Evolutionary conservation across 495 filamentous ascomycete species (phyloP), one percentile per base, ranked within the genome.

Genomic region (Aspergillus asperescens): DNA sequence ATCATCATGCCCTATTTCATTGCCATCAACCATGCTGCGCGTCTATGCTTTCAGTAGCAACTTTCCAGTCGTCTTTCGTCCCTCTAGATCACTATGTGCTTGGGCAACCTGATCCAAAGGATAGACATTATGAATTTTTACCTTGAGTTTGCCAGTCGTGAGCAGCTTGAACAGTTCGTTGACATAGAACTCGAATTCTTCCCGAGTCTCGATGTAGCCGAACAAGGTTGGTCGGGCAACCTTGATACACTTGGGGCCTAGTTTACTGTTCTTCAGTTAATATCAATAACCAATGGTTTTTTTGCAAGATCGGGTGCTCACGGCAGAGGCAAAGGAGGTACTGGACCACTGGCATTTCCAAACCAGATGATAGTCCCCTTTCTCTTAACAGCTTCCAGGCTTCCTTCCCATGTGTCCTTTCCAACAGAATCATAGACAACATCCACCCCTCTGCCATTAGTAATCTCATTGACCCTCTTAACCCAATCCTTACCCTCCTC

Each of bases 351-450:
- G 18, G 92, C 87, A 71, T 95, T 96, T 27, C 93, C 93, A 74
- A 92, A 97, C 59, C 78, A 84, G 20, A 89, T 77, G 53, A 98
- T 63, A n/a, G 77, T 85, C 22, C 93, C 93, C 72, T 95, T 95
- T 59, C 85, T 72, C 60, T 81, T 86, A 16, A 94, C 70, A 54
- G 81, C 82, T 49, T 90, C 85, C 61, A 98, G 64, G 66, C 86
- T 86, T 24, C 80, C 72, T 53, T 96, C 90, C 75, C 95, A 96
- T 0, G 93, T 96, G 47, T 78, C 76, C 73, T 86, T 86, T 7
- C 93, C 93, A 15, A 96, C 89, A 16, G 87, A 85, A 67, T 98
- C 93, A 67, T 91, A 96, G 9, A 96, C 84, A 8, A 85, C 90
- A 52, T 74, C 75, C 2, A 89, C 87, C 8, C 93, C 93, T 41